phyloP scores from a whole-genome alignment of 495 filamentous ascomycete species.

The Xylaria telfairii region DNA sequence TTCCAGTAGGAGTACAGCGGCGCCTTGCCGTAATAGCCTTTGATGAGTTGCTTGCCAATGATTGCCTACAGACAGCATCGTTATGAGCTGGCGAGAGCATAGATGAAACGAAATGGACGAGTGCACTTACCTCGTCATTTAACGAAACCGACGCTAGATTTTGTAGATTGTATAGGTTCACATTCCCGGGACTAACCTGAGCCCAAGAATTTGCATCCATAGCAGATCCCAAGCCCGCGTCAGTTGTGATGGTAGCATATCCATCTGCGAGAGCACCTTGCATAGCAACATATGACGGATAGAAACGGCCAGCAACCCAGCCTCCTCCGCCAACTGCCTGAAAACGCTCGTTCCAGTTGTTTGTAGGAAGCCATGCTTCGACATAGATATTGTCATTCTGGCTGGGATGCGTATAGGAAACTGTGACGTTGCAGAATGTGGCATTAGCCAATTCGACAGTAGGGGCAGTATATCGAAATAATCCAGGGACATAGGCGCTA shows the following conservation, averaged over 20 bases:
- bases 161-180: slow-evolving; percentile 46
- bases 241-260: slow-evolving; percentile 47
- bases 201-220: slow-evolving; percentile 42
- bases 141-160: slow-evolving; percentile 44
- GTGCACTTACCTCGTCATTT: slow-evolving; percentile 28
- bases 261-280: slow-evolving; percentile 41
- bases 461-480: background rate
- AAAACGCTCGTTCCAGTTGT: slow-evolving; percentile 51
- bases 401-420: slow-evolving; percentile 52
- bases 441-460: background rate
- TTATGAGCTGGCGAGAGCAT: background rate
- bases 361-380: slow-evolving; percentile 46
- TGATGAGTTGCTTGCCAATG: slow-evolving; percentile 42
- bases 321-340: slow-evolving; percentile 54
- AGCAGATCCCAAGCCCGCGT: slow-evolving; percentile 43
- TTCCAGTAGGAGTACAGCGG: slow-evolving; percentile 51
- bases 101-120: background rate
- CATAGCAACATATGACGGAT: slow-evolving; percentile 30
- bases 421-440: slow-evolving; percentile 51
- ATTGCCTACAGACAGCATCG: slow-evolving; percentile 29
- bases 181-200: slow-evolving; percentile 45
- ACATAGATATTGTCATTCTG: slow-evolving; percentile 43
- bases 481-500: background rate
- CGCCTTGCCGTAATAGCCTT: slow-evolving; percentile 42
- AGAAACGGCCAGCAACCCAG: slow-evolving; percentile 40